Evolutionary conservation across 495 filamentous ascomycete species (phyloP), one percentile per base, ranked within the genome.

Genomic region (Penicillium manginii): DNA sequence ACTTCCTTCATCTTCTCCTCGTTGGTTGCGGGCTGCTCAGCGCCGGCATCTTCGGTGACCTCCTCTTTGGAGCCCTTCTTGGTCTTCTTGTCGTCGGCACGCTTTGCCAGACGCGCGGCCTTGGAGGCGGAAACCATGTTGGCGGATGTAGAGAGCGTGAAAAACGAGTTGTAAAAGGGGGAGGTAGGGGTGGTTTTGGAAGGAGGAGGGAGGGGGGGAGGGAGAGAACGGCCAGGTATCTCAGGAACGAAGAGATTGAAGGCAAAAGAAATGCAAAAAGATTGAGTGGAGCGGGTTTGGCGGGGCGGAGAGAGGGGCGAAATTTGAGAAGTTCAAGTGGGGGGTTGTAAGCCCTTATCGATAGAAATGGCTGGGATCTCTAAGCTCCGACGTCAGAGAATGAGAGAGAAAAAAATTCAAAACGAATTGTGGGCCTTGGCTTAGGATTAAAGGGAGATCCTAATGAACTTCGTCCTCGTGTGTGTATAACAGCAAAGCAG

Each of bases 81-180:
- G 80, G 88, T 84, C 82, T 93, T 92, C 73, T 86, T 83, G 60
- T 81, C 79, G 58, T 86, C 89, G 68, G 86, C 92, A 76, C 92
- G 92, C 86, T 97, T 96, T 61, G 96, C 94, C 73, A 97, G 82
- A 75, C 94, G 90, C 77, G 96, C 96, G 68, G 96, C 96, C 80
- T 98, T 98, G 63, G 94, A 97, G 68, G 94, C 88, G 60, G 96
- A 98, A 64, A 96, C 89, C 77, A 80, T 80, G 53, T 62, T 79
- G 73, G 50, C 68, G 67, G 59, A 48, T 33, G 56, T 51, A 53
- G 43, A 52, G 51, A 57, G 55, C 52, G 56, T 56, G 58, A 52
- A 33, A 50, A 58, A 60, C 45, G 40, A 37, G 22, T 22, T 12
- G 45, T 26, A 4, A 39, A 58, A 40, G 29, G 46, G 29, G 46